These are phyloP conservation scores for Pseudogymnoascus destructans DNA, from an alignment of 2,329 filamentous ascomycete genomes.

Conservation along the genomic window DNA sequence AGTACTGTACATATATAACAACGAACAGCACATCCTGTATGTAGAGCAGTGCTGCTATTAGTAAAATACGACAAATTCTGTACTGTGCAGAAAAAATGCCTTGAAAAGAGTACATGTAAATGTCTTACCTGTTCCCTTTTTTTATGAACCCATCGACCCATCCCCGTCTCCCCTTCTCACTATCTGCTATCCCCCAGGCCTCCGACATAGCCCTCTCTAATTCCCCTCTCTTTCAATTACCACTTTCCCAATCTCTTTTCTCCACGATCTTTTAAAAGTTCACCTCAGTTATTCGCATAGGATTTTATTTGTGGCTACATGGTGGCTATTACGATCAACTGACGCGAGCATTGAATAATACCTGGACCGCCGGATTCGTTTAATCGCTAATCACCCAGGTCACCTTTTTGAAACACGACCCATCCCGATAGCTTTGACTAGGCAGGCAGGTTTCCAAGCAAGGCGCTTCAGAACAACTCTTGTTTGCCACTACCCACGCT, in stretches of 20 bases:
- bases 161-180: neutral
- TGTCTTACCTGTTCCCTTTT: slow-evolving; percentile 2
- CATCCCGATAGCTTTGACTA: neutral
- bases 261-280: neutral
- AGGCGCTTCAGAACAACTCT: neutral
- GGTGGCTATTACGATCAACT: neutral
- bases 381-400: slow-evolving; percentile 7
- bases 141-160: neutral
- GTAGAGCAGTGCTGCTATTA: neutral
- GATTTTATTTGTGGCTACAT: neutral
- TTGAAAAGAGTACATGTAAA: neutral
- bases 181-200: slow-evolving; percentile 1
- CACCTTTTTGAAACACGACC: slow-evolving; percentile 6
- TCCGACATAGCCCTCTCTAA: slow-evolving; percentile 4
- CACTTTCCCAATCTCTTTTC: neutral
- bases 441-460: neutral
- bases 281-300: neutral
- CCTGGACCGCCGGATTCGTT: neutral
- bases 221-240: neutral
- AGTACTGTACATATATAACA: neutral
- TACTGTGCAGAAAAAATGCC: neutral
- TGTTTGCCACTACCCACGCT: neutral
- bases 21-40: neutral
- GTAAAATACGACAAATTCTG: slow-evolving; percentile 1
- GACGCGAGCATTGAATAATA: neutral